These are phyloP conservation scores for Heterobasidion occidentale DNA, from an alignment of 1,284 basidiomycete species.

Conservation along the genomic window DNA sequence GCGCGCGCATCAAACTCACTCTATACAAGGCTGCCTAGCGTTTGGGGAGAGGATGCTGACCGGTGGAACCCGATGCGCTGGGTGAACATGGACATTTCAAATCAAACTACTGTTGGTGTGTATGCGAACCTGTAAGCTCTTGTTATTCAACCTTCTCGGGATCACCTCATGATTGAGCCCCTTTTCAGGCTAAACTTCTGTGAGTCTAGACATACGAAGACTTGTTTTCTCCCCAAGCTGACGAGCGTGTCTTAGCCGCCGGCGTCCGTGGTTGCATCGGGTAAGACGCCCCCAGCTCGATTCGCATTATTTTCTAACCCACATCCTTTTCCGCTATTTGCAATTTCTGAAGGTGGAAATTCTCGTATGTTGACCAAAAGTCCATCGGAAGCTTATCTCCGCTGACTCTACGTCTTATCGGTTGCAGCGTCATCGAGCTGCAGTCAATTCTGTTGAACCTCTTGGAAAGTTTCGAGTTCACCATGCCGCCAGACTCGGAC, in stretches of 20 bases:
- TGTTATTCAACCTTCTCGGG: not conserved
- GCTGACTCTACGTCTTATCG: not conserved
- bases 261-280: constrained; percentile 22
- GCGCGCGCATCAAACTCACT: not conserved
- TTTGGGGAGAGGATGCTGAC: constrained; percentile 46
- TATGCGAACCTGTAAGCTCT: constrained; percentile 42
- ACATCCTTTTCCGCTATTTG: not conserved
- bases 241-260: constrained; percentile 7
- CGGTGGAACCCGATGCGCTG: constrained; percentile 46
- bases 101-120: constrained; percentile 33
- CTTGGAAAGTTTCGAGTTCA: constrained; percentile 16
- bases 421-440: constrained; percentile 18
- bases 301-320: not conserved
- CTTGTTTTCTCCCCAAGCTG: not conserved
- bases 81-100: constrained; percentile 24
- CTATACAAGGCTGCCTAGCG: constrained; percentile 17
- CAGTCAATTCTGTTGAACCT: constrained; percentile 14
- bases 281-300: not conserved
- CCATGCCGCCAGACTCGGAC: constrained; percentile 1
- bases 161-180: not conserved
- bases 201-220: not conserved
- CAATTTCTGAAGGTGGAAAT: constrained; percentile 17
- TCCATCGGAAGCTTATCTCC: not conserved
- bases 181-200: constrained; percentile 14
- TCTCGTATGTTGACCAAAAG: constrained; percentile 18